Evolutionary conservation across 108 stramenopile genomes (phyloP), one percentile per base, ranked within the genome.

Genomic region (Bacterosira constricta): DNA sequence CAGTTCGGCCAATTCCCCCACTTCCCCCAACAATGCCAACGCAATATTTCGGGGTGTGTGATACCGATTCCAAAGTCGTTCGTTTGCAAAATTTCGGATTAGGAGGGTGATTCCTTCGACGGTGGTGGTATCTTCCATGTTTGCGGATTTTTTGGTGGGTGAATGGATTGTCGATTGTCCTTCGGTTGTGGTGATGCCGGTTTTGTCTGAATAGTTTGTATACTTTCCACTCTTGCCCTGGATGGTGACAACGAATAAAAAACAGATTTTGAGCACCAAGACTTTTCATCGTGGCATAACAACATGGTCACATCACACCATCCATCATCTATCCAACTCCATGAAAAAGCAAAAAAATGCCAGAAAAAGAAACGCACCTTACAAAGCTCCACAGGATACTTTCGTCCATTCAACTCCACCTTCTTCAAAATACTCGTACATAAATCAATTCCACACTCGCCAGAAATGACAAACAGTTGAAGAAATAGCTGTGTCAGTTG

Each of bases 1-100:
- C 6, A 96, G 27, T 69, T 96, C 96, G 2, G 92, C 85, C 56
- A 98, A 61, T 72, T 98, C 97, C 10, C 97, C 97, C 9, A 93
- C 79, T 72, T 98, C 97, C 18, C 96, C 97, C 34, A 90, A 21
- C 27, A 98, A 58, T 11, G 95, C 95, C 68, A 96, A 57, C 0
- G 88, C 73, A 18, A 98, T 46, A 72, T 91, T 96, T 0, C 94
- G 85, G 11, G 97, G 97, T 8, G 85, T 86, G 74, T 98, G 97
- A 63, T 86, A 97, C 21, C 79, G 65, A 20, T 75, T 46, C 93
- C 93, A 96, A 4, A 82, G 57, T 27, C 95, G 68, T 8, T 85
- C 91, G 15, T 30, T 34, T 6, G 90, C 89, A 83, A 96, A 96
- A 15, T 64, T 35, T 9, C 73, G 59, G 54, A 95, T 85, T 4